Base-by-base conservation (phyloP, 768 basidiomycete species). In the Termitomyces sp. region DNA sequence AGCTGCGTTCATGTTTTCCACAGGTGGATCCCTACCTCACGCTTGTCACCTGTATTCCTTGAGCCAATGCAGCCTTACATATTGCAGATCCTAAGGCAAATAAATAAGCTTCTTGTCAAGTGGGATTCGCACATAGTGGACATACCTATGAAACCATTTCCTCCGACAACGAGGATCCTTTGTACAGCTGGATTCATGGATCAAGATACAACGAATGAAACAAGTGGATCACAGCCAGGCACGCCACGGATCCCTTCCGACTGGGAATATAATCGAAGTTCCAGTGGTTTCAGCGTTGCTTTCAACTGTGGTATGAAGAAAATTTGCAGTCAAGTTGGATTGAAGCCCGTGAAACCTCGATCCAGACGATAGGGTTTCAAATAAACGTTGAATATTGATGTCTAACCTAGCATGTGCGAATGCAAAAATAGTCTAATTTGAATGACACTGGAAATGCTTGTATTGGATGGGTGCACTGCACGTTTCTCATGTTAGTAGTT, bases 81-180 rank as follows among this genome's bases (percentile, higher is more conserved):
- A 99, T 83, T 3, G 94, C 89, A 25, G 97, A 98, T 49, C 97
- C 95, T 97, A 70, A 40, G 29, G 22, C 54, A 32, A 40, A 41
- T 44, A 36, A 53, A 47, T 54, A 38, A 61, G 39, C 13, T 25
- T 13, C 22, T 42, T 45, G 32, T 20, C 29, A 36, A 20, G 43
- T 20, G 33, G 2, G 40, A 48, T 33, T 32, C 15, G 16, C 18
- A 57, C 25, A 25, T 25, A 20, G 25, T 22, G 29, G 41, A 50
- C 55, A 23, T 60, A 90, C 95, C 96, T 64, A 99, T 85, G 75
- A 97, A 98, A 5, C 97, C 97, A 74, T 97, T 97, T 42, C 97
- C 97, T n/a, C 97, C 97, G 1, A 98, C 82, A 39, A 99, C 93
- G n/a, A 98, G 83, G 35, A 98, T 79, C 64, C 77, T 88, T 51